Percentiles rank a stretch among this genome's conserved stretches.
Conservation (phyloP, 352 stramenopile genomes). For the Pythium dissotocum region DNA sequence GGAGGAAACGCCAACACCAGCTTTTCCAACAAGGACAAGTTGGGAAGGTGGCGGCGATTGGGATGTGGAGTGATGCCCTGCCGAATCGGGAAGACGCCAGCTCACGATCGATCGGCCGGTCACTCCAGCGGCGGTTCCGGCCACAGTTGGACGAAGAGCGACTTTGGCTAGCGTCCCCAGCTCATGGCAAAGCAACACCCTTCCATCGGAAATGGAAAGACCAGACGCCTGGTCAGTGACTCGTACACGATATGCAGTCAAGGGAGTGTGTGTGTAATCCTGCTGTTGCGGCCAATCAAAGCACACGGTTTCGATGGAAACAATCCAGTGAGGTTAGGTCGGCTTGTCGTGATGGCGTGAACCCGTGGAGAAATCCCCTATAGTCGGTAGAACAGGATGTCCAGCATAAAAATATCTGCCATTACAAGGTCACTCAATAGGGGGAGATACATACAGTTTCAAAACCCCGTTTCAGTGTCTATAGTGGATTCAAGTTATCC, state of each 20-base stretch:
- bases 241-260: conserved; percentile 10
- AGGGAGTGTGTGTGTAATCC: conserved; percentile 21
- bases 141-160: conserved; percentile 9
- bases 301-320: background rate
- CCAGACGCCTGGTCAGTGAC: conserved; percentile 12
- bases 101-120: background rate
- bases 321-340: conserved; percentile 4
- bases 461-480: background rate
- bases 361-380: background rate
- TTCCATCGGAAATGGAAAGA: conserved; percentile 28
- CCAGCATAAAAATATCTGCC: too few species aligned
- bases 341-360: background rate
- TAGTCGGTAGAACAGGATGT: too few species aligned
- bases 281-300: conserved; percentile 4
- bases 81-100: background rate
- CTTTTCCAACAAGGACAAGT: background rate
- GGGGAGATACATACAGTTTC: background rate
- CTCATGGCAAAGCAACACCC: background rate
- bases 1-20: conserved; percentile 6
- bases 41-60: conserved; percentile 10
- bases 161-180: background rate
- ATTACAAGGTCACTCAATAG: background rate
- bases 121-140: background rate
- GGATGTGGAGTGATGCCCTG: conserved; percentile 6
- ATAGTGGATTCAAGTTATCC: background rate